Evolutionary conservation across 2,329 filamentous ascomycete species (phyloP).

Genomic region (Aspergillus viridinutans): DNA sequence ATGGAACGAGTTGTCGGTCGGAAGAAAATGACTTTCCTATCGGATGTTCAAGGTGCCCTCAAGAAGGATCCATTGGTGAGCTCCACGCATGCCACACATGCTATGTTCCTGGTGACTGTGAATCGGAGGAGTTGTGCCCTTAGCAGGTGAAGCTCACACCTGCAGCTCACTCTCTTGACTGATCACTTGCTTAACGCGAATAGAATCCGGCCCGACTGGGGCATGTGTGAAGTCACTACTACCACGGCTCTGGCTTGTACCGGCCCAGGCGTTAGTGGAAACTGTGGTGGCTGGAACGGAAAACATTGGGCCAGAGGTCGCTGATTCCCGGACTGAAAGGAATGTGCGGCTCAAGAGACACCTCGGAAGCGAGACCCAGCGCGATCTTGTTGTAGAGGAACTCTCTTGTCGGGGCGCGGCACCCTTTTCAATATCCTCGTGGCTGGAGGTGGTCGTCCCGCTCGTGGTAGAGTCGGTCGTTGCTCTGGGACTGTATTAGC

Average conservation of each 20-base stretch:
- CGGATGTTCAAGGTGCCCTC: too few species aligned
- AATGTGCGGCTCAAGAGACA: conserved; percentile 10
- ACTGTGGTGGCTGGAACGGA: conserved; percentile 21
- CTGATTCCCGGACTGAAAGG: conserved; percentile 3
- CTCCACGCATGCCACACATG: neutral
- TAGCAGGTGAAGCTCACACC: neutral
- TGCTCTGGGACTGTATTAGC: conserved; percentile 7
- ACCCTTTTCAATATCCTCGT: conserved; percentile 22
- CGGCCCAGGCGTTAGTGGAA: conserved; percentile 32
- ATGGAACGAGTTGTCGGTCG: neutral
- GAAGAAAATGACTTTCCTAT: neutral
- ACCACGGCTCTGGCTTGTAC: conserved; percentile 17
- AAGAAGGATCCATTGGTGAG: too few species aligned
- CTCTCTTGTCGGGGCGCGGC: neutral
- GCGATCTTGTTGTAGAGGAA: neutral
- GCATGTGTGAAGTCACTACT: conserved; percentile 19
- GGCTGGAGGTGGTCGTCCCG: neutral
- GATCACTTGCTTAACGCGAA: conserved; percentile 32
- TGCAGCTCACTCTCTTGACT: conserved; percentile 29
- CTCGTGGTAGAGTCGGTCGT: conserved; percentile 4
- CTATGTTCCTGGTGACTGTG: neutral
- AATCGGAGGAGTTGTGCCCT: neutral
- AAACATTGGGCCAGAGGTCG: conserved; percentile 14
- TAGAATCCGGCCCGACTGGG: conserved; percentile 17
- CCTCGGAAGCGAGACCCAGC: conserved; percentile 12